phyloP scores from a whole-genome alignment of 495 filamentous ascomycete genomes.

The Trypethelium eluteriae region DNA sequence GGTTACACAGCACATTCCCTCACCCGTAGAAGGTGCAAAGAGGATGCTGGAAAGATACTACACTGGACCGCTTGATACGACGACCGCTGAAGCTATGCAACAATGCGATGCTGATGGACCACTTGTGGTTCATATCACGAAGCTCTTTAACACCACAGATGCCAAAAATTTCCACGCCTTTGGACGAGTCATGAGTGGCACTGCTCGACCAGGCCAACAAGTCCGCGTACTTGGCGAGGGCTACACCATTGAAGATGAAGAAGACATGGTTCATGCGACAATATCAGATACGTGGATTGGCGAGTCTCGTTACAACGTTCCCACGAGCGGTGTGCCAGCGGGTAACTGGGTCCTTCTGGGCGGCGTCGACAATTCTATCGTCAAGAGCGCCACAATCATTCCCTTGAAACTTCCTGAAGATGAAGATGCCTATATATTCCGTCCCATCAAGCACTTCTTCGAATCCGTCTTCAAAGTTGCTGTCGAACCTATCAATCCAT shows the following conservation, averaged over 20 bases:
- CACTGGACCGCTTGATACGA: slow-evolving; percentile 87
- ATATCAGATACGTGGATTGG: slow-evolving; percentile 85
- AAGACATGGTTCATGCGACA: slow-evolving; percentile 90
- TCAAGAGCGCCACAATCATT: slow-evolving; percentile 95
- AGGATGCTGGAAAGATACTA: slow-evolving; percentile 76
- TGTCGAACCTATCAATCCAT: slow-evolving; percentile 95
- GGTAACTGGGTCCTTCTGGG: slow-evolving; percentile 90
- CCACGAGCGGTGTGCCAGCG: slow-evolving; percentile 83
- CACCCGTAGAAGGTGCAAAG: slow-evolving; percentile 70
- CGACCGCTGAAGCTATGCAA: slow-evolving; percentile 69
- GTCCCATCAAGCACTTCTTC: slow-evolving; percentile 86
- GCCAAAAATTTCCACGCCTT: slow-evolving; percentile 82
- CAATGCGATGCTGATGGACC: slow-evolving; percentile 84
- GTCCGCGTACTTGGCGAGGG: slow-evolving; percentile 91
- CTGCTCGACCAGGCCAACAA: slow-evolving; percentile 69
- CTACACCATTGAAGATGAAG: slow-evolving; percentile 94
- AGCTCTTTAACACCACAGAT: slow-evolving; percentile 81
- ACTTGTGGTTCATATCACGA: slow-evolving; percentile 81
- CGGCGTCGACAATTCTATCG: slow-evolving; percentile 94
- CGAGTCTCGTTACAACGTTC: slow-evolving; percentile 88
- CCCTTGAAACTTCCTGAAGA: slow-evolving; percentile 69
- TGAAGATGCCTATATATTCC: slow-evolving; percentile 92
- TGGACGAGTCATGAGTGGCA: slow-evolving; percentile 89
- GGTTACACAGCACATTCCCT: slow-evolving; percentile 84
- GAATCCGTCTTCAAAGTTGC: slow-evolving; percentile 97